Evolutionary conservation across 495 filamentous ascomycete genomes (phyloP), one percentile per base, ranked within the genome.

Genomic region (Darksidea phi): DNA sequence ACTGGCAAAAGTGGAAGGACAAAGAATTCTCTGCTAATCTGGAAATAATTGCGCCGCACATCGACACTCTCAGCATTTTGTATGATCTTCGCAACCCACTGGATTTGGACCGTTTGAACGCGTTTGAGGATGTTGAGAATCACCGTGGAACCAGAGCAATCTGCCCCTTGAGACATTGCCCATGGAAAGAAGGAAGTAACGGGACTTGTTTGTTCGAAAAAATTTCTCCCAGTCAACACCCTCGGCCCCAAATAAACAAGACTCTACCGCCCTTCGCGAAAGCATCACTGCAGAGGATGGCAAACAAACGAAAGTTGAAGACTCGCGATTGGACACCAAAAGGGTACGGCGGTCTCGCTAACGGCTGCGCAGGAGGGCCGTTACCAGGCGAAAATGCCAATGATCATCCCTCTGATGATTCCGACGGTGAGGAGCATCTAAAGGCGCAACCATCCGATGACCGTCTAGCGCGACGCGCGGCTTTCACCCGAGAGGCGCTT

Each of bases 81-180:
- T 63, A 63, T 43, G 63, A 59, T 45, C 61, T 64, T n/a, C 34
- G 54, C 1, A 53, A 64, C 34, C 61, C 61, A 11, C 20, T 64
- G 15, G 8, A 43, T n/a, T 0, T 0, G 12, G 28, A 48, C 20
- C 24, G 25, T 5, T 48, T 64, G 32, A 18, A 24, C 10, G 20
- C 25, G 10, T 58, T 64, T 37, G 47, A 57, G 6, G 25, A 15
- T n/a, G 13, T 36, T 21, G 17, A 52, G 18, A 47, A 36, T 12
- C 32, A 48, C 37, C 21, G 36, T 8, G 2, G 11, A 6, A 47
- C 54, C n/a, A 5, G 6, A 8, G 25, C 42, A 6, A 43, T n/a
- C 4, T 57, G 52, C 45, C 52, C 60, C 21, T 2, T 11, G 12
- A 23, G 8, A n/a, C 3, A 13, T 17, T 47, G 54, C 34, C 38